Conservation (phyloP, 768 basidiomycete species). For the Tylopilus sp. region DNA sequence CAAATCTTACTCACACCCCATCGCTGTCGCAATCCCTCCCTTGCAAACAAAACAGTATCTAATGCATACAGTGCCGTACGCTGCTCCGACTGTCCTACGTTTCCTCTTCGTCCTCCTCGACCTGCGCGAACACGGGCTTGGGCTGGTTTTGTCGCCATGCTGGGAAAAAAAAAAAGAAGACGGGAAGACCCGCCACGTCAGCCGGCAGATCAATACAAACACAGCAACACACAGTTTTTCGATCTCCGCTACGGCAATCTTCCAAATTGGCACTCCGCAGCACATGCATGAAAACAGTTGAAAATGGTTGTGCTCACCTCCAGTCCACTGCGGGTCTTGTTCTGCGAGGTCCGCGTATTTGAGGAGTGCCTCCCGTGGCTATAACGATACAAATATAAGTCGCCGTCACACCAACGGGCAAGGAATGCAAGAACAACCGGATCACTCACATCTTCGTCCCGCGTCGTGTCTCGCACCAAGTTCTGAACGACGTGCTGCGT, state of each 20-base stretch:
- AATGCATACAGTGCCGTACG: slow-evolving; percentile 1
- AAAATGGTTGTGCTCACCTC: slow-evolving; percentile 53
- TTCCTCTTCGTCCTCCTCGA: slow-evolving; percentile 54
- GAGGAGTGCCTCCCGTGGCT: slow-evolving; percentile 97
- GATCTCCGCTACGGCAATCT: slow-evolving; percentile 30
- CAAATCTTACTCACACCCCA: slow-evolving; percentile 35
- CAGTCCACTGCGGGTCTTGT: slow-evolving; percentile 79
- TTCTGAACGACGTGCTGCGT: slow-evolving; percentile 97
- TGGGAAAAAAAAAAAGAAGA: slow-evolving; percentile 55
- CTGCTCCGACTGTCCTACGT: slow-evolving; percentile 40
- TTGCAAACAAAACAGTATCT: slow-evolving; percentile 5
- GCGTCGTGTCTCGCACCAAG: slow-evolving; percentile 83
- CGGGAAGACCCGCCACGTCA: slow-evolving; percentile 54
- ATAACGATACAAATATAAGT: slow-evolving; percentile 23
- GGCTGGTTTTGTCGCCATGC: slow-evolving; percentile 88
- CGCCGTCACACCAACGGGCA: slow-evolving; percentile 15
- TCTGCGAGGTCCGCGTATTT: slow-evolving; percentile 81
- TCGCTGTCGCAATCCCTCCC: slow-evolving; percentile 18
- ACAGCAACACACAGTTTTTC: slow-evolving; percentile 30
- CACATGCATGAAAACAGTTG: slow-evolving; percentile 9
- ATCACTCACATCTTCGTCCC: slow-evolving; percentile 91
- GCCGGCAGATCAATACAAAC: slow-evolving; percentile 35
- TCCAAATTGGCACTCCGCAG: slow-evolving; percentile 31
- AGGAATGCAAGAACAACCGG: slow-evolving; percentile 9
- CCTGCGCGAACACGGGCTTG: slow-evolving; percentile 75